A percentile compares a stretch with the other conserved stretches of the same genome.
Evolutionary conservation across 805 yeast species (phyloP).

Genomic region (Sugiyamaella marilandica): DNA sequence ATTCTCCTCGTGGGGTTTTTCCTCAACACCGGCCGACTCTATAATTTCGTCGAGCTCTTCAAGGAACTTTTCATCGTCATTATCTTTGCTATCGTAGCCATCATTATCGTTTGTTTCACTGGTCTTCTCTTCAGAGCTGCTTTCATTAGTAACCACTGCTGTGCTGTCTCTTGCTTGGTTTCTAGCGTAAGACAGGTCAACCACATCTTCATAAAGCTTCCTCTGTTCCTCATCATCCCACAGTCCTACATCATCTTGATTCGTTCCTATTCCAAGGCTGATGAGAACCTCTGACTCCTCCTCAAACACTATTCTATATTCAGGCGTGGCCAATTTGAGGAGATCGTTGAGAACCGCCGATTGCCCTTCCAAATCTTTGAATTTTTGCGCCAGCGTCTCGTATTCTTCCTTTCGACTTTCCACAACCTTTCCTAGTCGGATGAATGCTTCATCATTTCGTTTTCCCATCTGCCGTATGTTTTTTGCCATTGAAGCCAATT

Average conservation of each 20-base stretch:
- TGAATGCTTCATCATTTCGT: slow-evolving; percentile 49
- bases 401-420: slow-evolving; percentile 35
- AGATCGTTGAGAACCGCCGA: slow-evolving; percentile 42
- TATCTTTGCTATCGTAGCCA: slow-evolving; percentile 37
- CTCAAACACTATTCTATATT: slow-evolving; percentile 25
- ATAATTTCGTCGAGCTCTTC: slow-evolving; percentile 4
- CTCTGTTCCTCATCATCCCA: slow-evolving; percentile 70
- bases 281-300: slow-evolving; percentile 26
- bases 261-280: slow-evolving; percentile 14
- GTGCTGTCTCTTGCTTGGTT: no score
- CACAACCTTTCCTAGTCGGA: slow-evolving; percentile 59
- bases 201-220: slow-evolving; percentile 65
- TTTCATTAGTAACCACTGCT: no score
- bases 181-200: slow-evolving; percentile 44
- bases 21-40: slow-evolving; percentile 45
- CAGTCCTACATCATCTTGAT: slow-evolving; percentile 25
- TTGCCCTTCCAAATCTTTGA: slow-evolving; percentile 42
- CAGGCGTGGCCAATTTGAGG: slow-evolving; percentile 39
- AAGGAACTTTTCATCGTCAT: not conserved
- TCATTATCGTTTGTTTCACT: slow-evolving; percentile 30
- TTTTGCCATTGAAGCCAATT: slow-evolving; percentile 36
- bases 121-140: slow-evolving; percentile 30
- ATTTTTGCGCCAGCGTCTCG: slow-evolving; percentile 18
- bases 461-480: slow-evolving; percentile 35
- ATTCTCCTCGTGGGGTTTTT: slow-evolving; percentile 10